These are phyloP conservation scores for Yamadazyma oceani DNA, from an alignment of 1,139 yeast species.

Conservation along the genomic window DNA sequence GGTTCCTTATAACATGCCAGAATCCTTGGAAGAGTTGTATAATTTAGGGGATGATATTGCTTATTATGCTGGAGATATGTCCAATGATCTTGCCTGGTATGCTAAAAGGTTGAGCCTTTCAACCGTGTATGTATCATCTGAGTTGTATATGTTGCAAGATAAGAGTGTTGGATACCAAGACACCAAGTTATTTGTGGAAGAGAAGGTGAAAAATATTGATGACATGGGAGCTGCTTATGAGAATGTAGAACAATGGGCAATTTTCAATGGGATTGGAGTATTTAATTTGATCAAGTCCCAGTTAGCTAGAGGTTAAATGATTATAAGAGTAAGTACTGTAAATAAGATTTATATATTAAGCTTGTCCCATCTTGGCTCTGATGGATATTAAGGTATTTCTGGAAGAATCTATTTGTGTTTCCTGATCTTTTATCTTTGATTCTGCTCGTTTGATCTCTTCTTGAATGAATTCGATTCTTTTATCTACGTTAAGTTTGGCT, in stretches of 20 bases:
- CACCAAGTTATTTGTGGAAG: slow-evolving; percentile 66
- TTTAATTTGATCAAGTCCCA: slow-evolving; percentile 73
- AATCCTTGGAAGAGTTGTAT: slow-evolving; percentile 65
- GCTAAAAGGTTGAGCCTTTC: slow-evolving; percentile 75
- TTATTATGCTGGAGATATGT: slow-evolving; percentile 73
- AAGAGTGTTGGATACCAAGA: slow-evolving; percentile 52
- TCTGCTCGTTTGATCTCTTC: slow-evolving; percentile 75
- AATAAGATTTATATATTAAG: background rate
- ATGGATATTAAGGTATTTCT: slow-evolving; percentile 50
- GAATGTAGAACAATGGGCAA: slow-evolving; percentile 70
- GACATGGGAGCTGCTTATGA: slow-evolving; percentile 59
- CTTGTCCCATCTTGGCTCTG: slow-evolving; percentile 26
- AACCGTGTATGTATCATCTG: slow-evolving; percentile 69
- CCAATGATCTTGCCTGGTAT: slow-evolving; percentile 93
- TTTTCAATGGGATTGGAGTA: slow-evolving; percentile 66
- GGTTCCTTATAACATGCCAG: slow-evolving; percentile 50
- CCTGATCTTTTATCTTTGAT: slow-evolving; percentile 52
- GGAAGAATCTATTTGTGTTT: slow-evolving; percentile 47
- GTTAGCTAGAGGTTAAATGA: slow-evolving; percentile 55
- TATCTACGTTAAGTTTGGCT: slow-evolving; percentile 78
- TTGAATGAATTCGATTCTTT: slow-evolving; percentile 84
- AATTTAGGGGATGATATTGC: slow-evolving; percentile 75
- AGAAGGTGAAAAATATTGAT: slow-evolving; percentile 56
- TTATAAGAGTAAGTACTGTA: background rate
- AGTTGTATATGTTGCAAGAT: slow-evolving; percentile 81